phyloP scores from a whole-genome alignment of 2,329 filamentous ascomycete genomes.

The Penicillium brasilianum region DNA sequence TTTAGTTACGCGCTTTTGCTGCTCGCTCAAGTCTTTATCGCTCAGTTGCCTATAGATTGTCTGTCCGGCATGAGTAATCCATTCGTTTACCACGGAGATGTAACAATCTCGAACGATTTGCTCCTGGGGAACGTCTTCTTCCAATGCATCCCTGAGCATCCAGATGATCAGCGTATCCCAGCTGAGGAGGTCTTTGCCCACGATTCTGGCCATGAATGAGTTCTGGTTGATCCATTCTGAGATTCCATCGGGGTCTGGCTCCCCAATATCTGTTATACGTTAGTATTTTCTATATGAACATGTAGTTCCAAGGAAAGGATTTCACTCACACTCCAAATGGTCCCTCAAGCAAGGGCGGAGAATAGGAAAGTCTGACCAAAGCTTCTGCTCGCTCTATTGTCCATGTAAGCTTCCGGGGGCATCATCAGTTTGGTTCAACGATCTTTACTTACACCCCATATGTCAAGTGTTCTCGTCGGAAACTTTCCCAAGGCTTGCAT shows the following conservation, averaged over 20 bases:
- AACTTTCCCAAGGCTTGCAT: constrained; percentile 1
- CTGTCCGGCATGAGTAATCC: constrained; percentile 8
- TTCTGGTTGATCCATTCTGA: constrained; percentile 13
- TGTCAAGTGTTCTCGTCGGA: background rate
- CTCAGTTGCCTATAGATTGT: constrained; percentile 6
- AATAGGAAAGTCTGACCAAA: constrained; percentile 9
- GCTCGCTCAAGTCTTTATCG: constrained; percentile 5
- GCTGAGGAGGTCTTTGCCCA: constrained; percentile 2
- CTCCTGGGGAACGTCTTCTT: constrained; percentile 3
- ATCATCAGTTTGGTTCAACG: background rate
- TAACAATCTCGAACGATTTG: constrained; percentile 10
- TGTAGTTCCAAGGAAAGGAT: background rate
- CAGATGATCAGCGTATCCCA: constrained; percentile 8
- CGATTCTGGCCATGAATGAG: constrained; percentile 11
- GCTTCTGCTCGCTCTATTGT: background rate
- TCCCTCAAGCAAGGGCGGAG: constrained; percentile 9
- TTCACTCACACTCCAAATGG: constrained; percentile 7
- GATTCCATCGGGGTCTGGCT: constrained; percentile 7
- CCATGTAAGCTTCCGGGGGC: background rate
- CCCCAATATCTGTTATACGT: background rate
- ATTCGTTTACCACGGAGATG: constrained; percentile 5
- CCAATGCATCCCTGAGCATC: constrained; percentile 9
- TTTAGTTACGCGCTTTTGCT: constrained; percentile 8
- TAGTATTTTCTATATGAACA: too few species aligned
- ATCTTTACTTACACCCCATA: constrained; percentile 4